Evolutionary conservation across 2,329 filamentous ascomycete species (phyloP), one percentile per base, ranked within the genome.

Genomic region (Diaporthe sp.): DNA sequence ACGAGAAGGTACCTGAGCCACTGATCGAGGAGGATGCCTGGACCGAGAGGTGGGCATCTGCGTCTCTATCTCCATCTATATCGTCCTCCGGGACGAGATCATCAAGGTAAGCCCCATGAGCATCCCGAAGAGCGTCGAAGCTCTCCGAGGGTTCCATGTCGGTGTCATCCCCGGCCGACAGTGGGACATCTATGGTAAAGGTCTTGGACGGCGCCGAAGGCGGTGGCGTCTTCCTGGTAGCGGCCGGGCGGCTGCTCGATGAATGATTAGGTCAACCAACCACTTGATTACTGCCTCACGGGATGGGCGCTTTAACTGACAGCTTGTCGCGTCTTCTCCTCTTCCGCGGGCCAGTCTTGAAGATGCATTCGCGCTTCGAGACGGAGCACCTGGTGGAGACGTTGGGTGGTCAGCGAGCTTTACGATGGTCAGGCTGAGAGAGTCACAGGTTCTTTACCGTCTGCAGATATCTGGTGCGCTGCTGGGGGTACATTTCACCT

Each of bases 281-380:
- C 25, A 31, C 8, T 12, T 13, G 65, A 31, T 17, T 6, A 46
- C 22, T 31, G 6, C 19, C 6, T 12, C 31, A 17, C 39, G 51
- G 44, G 42, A 37, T 51, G n/a, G 31, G 22, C 28, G 13, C 31
- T 57, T 57, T 37, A 49, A 81, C 86, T 81, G 80, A 89, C 88
- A 84, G 79, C 78, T 84, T 85, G 10, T 85, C 84, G 71, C 83
- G 83, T 75, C 86, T 84, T 46, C 89, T 83, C 60, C 89, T 84
- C n/a, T 86, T 89, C 19, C 88, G 84, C 0, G 89, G 87, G 10
- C 85, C 86, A 0, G 86, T 87, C 65, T 87, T 85, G 76, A 88
- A 88, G 73, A 90, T 82, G 75, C 89, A 90, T 81, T 90, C 89
- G 71, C 85, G 83, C 79, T 89, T 90, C 42, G 86, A 89, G 61